Evolutionary conservation across 306 rosid genomes (phyloP), one percentile per base, ranked within the genome.

Genomic region (Medicago arabica): DNA sequence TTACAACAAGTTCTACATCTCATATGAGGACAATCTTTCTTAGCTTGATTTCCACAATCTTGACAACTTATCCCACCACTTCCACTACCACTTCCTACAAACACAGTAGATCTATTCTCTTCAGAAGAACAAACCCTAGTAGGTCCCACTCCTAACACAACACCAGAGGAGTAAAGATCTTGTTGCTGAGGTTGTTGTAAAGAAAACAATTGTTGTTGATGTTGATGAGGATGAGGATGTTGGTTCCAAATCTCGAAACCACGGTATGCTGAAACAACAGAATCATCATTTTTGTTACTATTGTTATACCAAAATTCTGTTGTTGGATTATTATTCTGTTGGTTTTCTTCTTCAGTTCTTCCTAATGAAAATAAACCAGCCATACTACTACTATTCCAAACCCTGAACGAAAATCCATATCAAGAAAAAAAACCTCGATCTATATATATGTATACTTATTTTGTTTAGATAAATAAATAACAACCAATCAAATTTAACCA

Each of bases 1-100:
- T 92, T 96, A 64, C 99, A 96, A 78, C 99, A 96, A 18, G 98
- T 92, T 39, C 99, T 84, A 50, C 99, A 96, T 67, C 99, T 69
- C 86, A 83, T 77, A 82, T 96, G 97, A 58, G 81, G 78, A 75
- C 99, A 96, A 55, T 96, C 97, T 60, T 92, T 96, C 85, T 96
- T 96, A 0, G 99, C 98, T 57, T 96, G 99, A 83, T 96, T 96
- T 10, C 99, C 99, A 7, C 99, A 96, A 73, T 96, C 99, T 58
- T 92, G 97, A 76, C 99, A 96, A 49, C 97, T 92, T 10, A 91
- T 81, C 4, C 93, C 89, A 2, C 84, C 82, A 23, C 28, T 23
- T 0, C 47, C 88, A 53, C 28, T 23, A 0, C 47, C 88, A 53
- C 91, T 83, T 82, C 97, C 81, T 62, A 31, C 12, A 28, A 60